Conservation (phyloP, 371 early-diverging fungal genomes). For the Actinomortierella wolfii region DNA sequence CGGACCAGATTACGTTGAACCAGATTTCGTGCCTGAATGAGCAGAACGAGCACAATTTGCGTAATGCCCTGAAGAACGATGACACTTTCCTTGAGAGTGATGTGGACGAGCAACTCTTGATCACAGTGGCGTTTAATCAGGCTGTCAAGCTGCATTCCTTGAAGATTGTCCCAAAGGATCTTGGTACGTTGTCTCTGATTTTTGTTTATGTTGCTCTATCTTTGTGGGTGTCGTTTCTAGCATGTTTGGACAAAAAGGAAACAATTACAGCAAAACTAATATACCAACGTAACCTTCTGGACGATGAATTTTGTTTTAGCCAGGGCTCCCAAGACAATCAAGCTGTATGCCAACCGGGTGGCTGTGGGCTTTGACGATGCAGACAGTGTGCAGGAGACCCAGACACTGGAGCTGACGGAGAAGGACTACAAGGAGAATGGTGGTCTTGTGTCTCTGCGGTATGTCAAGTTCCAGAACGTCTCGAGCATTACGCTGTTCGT, state of each 20-base stretch:
- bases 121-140: constrained; percentile 88
- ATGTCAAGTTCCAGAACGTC: constrained; percentile 93
- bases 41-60: constrained; percentile 70
- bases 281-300: too few relatives aligned
- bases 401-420: constrained; percentile 70
- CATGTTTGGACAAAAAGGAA: too few relatives aligned
- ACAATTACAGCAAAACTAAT: too few relatives aligned
- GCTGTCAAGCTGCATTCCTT: constrained; percentile 90
- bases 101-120: constrained; percentile 92
- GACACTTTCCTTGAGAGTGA: constrained; percentile 81
- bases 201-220: constrained; percentile 3
- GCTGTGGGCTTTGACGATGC: constrained; percentile 89
- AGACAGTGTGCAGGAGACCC: constrained; percentile 75
- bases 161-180: constrained; percentile 67
- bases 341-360: constrained; percentile 80
- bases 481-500: constrained; percentile 76
- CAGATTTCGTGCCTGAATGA: constrained; percentile 92
- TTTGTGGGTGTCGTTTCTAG: too few relatives aligned
- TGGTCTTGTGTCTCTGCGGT: constrained; percentile 72
- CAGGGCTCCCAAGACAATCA: constrained; percentile 86
- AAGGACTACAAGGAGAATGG: constrained; percentile 70
- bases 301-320: too few relatives aligned
- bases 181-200: constrained; percentile 43
- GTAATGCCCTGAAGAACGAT: constrained; percentile 76
- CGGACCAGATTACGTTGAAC: constrained; percentile 68